phyloP scores from a whole-genome alignment of 805 yeast species.

The Komagataella pastoris region DNA sequence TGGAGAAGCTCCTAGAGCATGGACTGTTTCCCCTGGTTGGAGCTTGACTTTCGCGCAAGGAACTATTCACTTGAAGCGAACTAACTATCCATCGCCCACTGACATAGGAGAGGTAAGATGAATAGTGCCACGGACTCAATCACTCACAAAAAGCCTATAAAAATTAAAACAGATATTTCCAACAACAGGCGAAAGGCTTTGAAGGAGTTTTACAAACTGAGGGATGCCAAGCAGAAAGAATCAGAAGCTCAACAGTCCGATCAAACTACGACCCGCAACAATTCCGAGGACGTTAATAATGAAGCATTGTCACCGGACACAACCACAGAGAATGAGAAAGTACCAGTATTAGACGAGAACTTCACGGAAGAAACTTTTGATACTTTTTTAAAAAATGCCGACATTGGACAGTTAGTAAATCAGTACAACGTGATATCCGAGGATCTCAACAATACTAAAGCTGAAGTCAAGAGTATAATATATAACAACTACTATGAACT shows the following conservation, averaged over 20 bases:
- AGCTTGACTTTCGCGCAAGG: neutral
- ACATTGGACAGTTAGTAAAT: constrained; percentile 18
- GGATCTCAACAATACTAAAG: constrained; percentile 36
- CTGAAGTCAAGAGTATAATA: constrained; percentile 55
- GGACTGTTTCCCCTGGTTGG: constrained; percentile 51
- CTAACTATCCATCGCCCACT: neutral
- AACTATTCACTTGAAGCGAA: neutral
- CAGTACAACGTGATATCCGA: constrained; percentile 28
- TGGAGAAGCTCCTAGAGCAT: constrained; percentile 38
- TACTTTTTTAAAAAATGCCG: constrained; percentile 14
- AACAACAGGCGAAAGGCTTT: constrained; percentile 24
- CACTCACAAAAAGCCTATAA: constrained; percentile 9
- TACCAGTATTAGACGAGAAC: constrained; percentile 1
- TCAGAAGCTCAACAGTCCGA: neutral
- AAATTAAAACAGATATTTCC: constrained; percentile 10
- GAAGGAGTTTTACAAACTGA: constrained; percentile 26
- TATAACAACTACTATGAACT: constrained; percentile 68
- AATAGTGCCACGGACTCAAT: constrained; percentile 9
- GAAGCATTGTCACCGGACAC: neutral
- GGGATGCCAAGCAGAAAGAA: constrained; percentile 13
- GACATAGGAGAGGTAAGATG: neutral
- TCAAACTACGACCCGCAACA: constrained; percentile 1
- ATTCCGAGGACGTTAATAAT: neutral
- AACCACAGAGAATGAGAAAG: neutral
- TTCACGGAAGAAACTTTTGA: constrained; percentile 18